Percentiles rank a stretch among this genome's conserved stretches.
phyloP scores from a whole-genome alignment of 495 filamentous ascomycete species.

The Penicillium odoratum region DNA sequence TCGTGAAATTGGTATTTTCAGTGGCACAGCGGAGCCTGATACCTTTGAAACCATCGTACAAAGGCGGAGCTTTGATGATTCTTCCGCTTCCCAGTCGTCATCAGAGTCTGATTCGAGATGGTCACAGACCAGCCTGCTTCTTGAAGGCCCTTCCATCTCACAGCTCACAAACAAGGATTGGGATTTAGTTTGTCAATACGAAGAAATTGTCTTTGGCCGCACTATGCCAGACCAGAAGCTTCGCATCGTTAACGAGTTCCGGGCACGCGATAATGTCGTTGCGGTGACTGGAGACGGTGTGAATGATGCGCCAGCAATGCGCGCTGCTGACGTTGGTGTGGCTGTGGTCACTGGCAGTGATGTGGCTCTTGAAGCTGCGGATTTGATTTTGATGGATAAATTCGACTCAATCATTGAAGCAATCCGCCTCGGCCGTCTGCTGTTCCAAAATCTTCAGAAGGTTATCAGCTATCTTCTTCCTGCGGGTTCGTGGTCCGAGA shows the following conservation, averaged over 20 bases:
- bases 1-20: constrained; percentile 64
- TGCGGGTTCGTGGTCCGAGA: constrained; percentile 68
- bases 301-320: constrained; percentile 68
- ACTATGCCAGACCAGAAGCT: constrained; percentile 79
- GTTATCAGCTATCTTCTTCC: constrained; percentile 61
- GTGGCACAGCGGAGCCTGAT: constrained; percentile 36
- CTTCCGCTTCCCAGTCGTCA: too few relatives aligned
- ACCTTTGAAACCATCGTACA: constrained; percentile 35
- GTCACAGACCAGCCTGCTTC: constrained; percentile 34
- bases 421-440: constrained; percentile 57
- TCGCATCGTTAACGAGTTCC: constrained; percentile 69
- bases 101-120: constrained; percentile 10
- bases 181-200: constrained; percentile 55
- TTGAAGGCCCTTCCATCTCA: constrained; percentile 56
- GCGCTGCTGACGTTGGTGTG: constrained; percentile 65
- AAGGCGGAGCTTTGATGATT: too few relatives aligned
- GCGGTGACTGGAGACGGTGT: constrained; percentile 76
- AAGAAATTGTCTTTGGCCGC: constrained; percentile 69
- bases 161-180: constrained; percentile 57
- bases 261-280: constrained; percentile 60
- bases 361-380: constrained; percentile 79
- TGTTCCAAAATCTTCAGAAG: constrained; percentile 59
- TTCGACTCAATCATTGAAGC: constrained; percentile 70
- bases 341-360: constrained; percentile 62
- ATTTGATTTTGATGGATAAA: constrained; percentile 75